These are phyloP conservation scores for Alisma plantagoaquatica DNA, from an alignment of 106 monocot genomes.

Conservation along the genomic window DNA sequence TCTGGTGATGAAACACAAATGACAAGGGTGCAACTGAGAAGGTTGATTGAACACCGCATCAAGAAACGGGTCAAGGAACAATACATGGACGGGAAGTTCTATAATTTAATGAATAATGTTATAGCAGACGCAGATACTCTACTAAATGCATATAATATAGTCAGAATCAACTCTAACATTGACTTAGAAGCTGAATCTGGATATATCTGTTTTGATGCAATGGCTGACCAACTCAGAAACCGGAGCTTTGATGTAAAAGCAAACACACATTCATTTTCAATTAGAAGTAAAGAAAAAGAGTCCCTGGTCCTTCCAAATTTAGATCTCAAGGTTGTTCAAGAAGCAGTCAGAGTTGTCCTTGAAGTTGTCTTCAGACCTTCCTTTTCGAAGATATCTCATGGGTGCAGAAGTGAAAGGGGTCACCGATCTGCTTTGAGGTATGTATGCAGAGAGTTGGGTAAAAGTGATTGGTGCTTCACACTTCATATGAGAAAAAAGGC, in stretches of 20 bases:
- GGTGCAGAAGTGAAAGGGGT: conserved; percentile 81
- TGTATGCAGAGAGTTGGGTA: conserved; percentile 32
- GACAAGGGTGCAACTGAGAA: conserved; percentile 48
- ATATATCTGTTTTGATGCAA: conserved; percentile 42
- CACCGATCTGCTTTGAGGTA: conserved; percentile 55
- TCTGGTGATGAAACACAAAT: conserved; percentile 14
- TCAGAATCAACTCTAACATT: conserved; percentile 64
- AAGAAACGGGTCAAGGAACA: conserved; percentile 80
- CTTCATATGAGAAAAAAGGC: conserved; percentile 45
- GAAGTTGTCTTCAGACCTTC: conserved; percentile 81
- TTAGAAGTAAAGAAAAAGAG: conserved; percentile 22
- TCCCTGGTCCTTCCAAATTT: conserved; percentile 68
- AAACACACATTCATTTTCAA: conserved; percentile 23
- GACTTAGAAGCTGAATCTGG: conserved; percentile 29
- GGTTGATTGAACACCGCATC: conserved; percentile 55
- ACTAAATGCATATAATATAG: conserved; percentile 70
- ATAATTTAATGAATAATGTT: conserved; percentile 51
- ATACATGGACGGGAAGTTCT: conserved; percentile 55
- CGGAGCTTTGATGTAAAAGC: conserved; percentile 40
- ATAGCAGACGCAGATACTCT: conserved; percentile 47
- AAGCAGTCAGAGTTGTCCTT: conserved; percentile 65
- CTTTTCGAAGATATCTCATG: conserved; percentile 93
- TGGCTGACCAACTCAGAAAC: conserved; percentile 40
- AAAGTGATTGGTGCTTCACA: conserved; percentile 70
- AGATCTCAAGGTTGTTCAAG: conserved; percentile 58